phyloP scores from a whole-genome alignment of 768 basidiomycete genomes.

The Boletus bicolor region DNA sequence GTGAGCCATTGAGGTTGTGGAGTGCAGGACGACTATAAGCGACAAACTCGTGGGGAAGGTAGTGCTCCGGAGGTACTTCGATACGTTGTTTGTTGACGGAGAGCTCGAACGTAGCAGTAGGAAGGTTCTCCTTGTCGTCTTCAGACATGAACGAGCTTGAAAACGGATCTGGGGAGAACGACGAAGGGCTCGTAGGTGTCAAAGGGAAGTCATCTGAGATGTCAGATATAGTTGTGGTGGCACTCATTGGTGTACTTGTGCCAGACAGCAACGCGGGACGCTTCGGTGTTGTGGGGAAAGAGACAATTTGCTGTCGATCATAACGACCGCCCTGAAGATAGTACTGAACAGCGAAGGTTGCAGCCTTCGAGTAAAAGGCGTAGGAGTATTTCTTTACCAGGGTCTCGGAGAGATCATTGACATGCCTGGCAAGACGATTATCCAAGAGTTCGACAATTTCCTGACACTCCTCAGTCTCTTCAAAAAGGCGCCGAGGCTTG shows the following conservation, averaged over 20 bases:
- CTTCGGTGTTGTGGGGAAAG: conserved; percentile 64
- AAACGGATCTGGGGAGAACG: conserved; percentile 40
- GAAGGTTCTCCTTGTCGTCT: conserved; percentile 80
- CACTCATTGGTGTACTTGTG: conserved; percentile 71
- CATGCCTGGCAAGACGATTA: conserved; percentile 77
- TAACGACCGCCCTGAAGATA: conserved; percentile 88
- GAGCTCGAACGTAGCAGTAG: conserved; percentile 66
- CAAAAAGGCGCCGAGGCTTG: conserved; percentile 71
- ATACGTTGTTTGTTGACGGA: conserved; percentile 66
- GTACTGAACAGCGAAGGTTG: conserved; percentile 88
- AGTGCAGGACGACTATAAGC: conserved; percentile 74
- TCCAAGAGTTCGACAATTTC: conserved; percentile 87
- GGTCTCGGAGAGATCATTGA: conserved; percentile 93
- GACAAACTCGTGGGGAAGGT: conserved; percentile 78
- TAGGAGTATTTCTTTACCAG: conserved; percentile 98
- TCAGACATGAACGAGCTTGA: conserved; percentile 61
- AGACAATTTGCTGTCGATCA: conserved; percentile 40
- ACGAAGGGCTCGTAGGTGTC: conserved; percentile 71
- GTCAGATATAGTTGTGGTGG: conserved; percentile 70
- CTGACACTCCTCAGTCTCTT: conserved; percentile 80
- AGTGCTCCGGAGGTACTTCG: conserved; percentile 71
- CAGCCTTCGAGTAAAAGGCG: conserved; percentile 94
- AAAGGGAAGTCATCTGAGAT: conserved; percentile 80
- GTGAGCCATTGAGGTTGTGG: conserved; percentile 71
- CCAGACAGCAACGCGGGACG: conserved; percentile 42